Conservation (phyloP, 331 rosid genomes). For the Malus hybrid region DNA sequence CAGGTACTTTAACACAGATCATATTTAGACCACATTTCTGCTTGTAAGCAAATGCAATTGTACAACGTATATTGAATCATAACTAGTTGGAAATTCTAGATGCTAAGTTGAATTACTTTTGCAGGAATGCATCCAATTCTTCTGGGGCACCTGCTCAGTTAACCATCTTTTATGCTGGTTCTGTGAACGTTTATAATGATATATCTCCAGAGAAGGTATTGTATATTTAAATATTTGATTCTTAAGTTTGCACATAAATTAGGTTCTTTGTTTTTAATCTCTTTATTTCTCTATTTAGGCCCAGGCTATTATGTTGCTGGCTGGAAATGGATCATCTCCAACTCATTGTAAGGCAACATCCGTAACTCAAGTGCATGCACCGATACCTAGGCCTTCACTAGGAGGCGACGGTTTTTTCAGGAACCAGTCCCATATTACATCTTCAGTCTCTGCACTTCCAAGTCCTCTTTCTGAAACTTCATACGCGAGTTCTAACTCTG, state of each 20-base stretch:
- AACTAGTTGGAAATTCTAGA: not conserved
- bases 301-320: slow-evolving; percentile 77
- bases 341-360: slow-evolving; percentile 23
- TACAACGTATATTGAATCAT: not conserved
- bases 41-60: not conserved
- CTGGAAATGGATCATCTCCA: slow-evolving; percentile 54
- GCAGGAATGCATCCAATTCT: slow-evolving; percentile 48
- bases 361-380: slow-evolving; percentile 37
- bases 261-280: not conserved
- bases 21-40: not conserved
- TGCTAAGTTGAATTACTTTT: slow-evolving; percentile 14
- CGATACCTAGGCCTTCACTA: slow-evolving; percentile 25
- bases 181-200: slow-evolving; percentile 71
- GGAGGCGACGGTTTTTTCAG: slow-evolving; percentile 28
- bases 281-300: slow-evolving; percentile 44
- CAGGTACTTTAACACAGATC: slow-evolving; percentile 36
- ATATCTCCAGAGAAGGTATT: slow-evolving; percentile 76
- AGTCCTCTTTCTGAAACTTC: slow-evolving; percentile 33
- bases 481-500: slow-evolving; percentile 25
- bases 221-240: not conserved
- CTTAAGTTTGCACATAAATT: not conserved
- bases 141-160: slow-evolving; percentile 52
- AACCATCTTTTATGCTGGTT: slow-evolving; percentile 82
- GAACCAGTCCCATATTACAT: slow-evolving; percentile 31
- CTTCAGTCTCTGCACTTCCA: slow-evolving; percentile 32